phyloP scores from a whole-genome alignment of 2,329 filamentous ascomycete genomes.

The Aspergillus terreus region DNA sequence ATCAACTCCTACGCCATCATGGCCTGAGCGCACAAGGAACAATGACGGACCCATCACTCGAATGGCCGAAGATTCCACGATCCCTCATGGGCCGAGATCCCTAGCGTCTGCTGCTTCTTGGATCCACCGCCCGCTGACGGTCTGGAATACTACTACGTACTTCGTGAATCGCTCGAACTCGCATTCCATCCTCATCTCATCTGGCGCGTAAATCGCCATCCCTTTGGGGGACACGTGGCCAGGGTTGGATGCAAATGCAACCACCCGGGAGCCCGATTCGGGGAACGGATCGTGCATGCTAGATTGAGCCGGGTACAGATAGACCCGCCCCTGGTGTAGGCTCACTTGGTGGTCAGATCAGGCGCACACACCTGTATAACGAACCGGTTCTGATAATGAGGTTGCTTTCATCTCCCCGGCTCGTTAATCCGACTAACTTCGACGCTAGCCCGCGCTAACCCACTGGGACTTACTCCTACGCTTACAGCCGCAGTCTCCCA shows the following conservation, averaged over 20 bases:
- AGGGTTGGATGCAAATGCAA: conserved; percentile 15
- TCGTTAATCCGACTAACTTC: conserved; percentile 7
- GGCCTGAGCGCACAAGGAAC: not conserved
- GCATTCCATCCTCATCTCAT: conserved; percentile 5
- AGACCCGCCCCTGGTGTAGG: not conserved
- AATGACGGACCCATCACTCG: not conserved
- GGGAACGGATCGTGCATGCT: not conserved
- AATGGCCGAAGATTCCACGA: not conserved
- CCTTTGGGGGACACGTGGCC: conserved; percentile 16
- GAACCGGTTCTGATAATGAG: conserved; percentile 9
- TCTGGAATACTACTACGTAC: not conserved
- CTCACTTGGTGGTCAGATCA: conserved; percentile 9
- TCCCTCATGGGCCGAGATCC: not conserved
- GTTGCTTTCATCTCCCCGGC: conserved; percentile 4
- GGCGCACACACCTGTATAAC: conserved; percentile 1
- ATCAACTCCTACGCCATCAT: not conserved
- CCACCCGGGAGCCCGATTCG: conserved; percentile 6
- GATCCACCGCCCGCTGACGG: conserved; percentile 8
- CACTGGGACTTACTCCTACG: conserved; percentile 3
- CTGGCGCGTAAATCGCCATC: conserved; percentile 16
- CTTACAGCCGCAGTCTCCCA: conserved; percentile 5
- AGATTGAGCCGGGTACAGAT: not conserved
- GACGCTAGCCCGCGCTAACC: conserved; percentile 4
- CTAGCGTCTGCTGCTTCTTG: conserved; percentile 11
- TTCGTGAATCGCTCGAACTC: not conserved